Percentiles rank a stretch among this genome's conserved stretches.
phyloP scores from a whole-genome alignment of 805 yeast genomes.

The Zygoascus bituminiphila region DNA sequence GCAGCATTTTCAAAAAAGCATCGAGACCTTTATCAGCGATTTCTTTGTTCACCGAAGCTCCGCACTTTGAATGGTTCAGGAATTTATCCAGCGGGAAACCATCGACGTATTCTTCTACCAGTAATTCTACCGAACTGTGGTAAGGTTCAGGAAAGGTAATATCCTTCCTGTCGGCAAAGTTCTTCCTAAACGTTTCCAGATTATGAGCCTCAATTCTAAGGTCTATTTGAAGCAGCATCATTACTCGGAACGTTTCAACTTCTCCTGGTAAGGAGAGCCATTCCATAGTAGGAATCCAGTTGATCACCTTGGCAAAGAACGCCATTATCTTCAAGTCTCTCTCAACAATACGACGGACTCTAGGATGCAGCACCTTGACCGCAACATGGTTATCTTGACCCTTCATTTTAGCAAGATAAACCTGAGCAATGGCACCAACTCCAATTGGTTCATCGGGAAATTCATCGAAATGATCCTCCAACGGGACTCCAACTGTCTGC shows the following conservation, averaged over 20 bases:
- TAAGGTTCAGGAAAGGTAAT: constrained; percentile 78
- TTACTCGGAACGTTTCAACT: constrained; percentile 73
- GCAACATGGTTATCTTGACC: constrained; percentile 48
- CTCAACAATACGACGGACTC: constrained; percentile 59
- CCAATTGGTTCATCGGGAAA: constrained; percentile 75
- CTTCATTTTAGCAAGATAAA: constrained; percentile 54
- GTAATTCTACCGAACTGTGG: constrained; percentile 58
- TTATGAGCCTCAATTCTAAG: constrained; percentile 84
- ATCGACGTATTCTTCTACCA: constrained; percentile 77
- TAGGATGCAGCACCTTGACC: constrained; percentile 87
- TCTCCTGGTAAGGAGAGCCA: constrained; percentile 95
- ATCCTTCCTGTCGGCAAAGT: constrained; percentile 50
- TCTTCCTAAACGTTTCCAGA: constrained; percentile 57
- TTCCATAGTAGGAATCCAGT: constrained; percentile 86
- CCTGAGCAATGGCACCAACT: constrained; percentile 98
- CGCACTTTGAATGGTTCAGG: constrained; percentile 30
- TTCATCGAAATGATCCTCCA: constrained; percentile 75
- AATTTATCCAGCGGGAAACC: constrained; percentile 78
- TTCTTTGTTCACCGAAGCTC: constrained; percentile 22
- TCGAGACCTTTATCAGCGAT: constrained; percentile 79
- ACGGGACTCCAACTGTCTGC: constrained; percentile 48
- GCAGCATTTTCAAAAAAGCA: constrained; percentile 86
- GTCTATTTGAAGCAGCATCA: constrained; percentile 87
- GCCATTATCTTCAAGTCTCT: constrained; percentile 81
- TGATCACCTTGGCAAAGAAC: constrained; percentile 63